Evolutionary conservation across 2,329 filamentous ascomycete genomes (phyloP), one percentile per base, ranked within the genome.

Genomic region (Microcera coccophila): DNA sequence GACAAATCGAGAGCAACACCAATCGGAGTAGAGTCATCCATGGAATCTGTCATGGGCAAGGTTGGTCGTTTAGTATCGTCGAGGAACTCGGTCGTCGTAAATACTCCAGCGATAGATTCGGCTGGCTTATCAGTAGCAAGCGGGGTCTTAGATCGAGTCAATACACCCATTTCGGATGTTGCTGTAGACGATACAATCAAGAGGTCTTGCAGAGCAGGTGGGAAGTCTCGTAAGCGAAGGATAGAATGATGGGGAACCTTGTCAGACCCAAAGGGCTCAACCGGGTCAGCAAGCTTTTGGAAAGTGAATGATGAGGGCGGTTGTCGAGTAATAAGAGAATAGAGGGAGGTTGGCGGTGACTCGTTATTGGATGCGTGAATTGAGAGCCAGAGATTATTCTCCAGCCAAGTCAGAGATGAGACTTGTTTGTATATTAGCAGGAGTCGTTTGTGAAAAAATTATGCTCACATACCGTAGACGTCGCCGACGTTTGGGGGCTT

Each of bases 1-100:
- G 90, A 94, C n/a, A 96, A 69, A 63, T 98, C 93, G 35, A 96
- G 65, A 1, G 82, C 81, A 51, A 88, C 73, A 37, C 93, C 93
- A 53, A 97, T 80, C 1, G 88, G 79, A 1, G 88, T 91, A 39
- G 93, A 90, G 14, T 74, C 76, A 44, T 79, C 71, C 64, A 67
- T 68, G 16, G 60, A 62, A 24, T 76, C 76, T 2, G 74, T 78
- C 71, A 90, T 78, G 2, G 90, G 89, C 18, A 96, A 70, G 33
- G 81, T 79, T 4, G 90, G 89, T 49, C 87, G 78, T 50, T 79
- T 79, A 2, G 82, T 82, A 60, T 95, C 90, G 59, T 86, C 83
- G 26, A 79, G 74, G 60, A 86, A 76, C 58, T 79, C 82, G 8
- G 84, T 88, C 38, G 79, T 82, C 3, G 85, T 85, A 60, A 91